Evolutionary conservation across 179 eudicot species (phyloP).

Genomic region (Drosera spatulata): DNA sequence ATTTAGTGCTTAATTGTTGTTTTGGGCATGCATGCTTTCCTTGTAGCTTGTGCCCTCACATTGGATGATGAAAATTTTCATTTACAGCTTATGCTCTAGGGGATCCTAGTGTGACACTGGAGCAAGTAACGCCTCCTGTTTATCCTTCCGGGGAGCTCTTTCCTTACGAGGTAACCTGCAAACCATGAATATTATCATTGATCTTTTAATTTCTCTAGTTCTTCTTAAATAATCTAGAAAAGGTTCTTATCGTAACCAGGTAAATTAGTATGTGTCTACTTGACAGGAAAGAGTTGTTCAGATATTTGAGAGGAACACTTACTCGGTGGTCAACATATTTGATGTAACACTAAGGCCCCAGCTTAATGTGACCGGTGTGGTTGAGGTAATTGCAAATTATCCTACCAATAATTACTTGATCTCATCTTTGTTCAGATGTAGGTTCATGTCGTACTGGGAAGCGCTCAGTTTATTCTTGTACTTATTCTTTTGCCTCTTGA

Average conservation of each 20-base stretch:
- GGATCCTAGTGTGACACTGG: conserved; percentile 86
- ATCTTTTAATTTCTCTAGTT: background rate
- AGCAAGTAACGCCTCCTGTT: conserved; percentile 84
- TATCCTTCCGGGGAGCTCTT: conserved; percentile 64
- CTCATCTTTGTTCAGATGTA: too few species aligned
- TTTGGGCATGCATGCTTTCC: background rate
- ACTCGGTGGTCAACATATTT: conserved; percentile 95
- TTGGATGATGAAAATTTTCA: too few species aligned
- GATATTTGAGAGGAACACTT: conserved; percentile 93
- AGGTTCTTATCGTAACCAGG: conserved; percentile 26
- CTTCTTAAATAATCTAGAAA: conserved; percentile 10
- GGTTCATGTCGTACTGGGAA: too few species aligned
- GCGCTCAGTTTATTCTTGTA: too few species aligned
- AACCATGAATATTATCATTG: background rate
- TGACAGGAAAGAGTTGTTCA: conserved; percentile 86
- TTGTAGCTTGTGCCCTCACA: conserved; percentile 6
- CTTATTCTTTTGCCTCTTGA: too few species aligned
- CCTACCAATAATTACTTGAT: background rate
- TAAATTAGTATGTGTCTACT: conserved; percentile 45
- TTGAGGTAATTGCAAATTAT: conserved; percentile 56
- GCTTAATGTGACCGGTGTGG: conserved; percentile 70
- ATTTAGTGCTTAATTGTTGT: too few species aligned
- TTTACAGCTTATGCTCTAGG: conserved; percentile 73
- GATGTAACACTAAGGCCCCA: conserved; percentile 97
- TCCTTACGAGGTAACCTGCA: conserved; percentile 67